Evolutionary conservation across 495 filamentous ascomycete genomes (phyloP).

Genomic region (Aspergillus diversus): DNA sequence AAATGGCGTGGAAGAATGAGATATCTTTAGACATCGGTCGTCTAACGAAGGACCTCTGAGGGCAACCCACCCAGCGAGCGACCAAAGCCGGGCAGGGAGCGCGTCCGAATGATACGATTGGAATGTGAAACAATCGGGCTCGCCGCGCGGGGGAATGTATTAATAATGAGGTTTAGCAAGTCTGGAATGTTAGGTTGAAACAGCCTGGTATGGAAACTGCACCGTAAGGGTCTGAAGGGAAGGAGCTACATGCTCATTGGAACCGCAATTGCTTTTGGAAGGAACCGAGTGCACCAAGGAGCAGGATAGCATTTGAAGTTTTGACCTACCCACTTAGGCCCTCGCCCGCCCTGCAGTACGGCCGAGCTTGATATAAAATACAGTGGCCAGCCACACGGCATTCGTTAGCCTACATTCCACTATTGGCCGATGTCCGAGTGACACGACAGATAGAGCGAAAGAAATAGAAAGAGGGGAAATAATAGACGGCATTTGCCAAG

Average conservation of each 20-base stretch:
- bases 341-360: background rate
- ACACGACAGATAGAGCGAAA: background rate
- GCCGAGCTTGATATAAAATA: slow-evolving; percentile 9
- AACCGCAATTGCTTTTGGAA: background rate
- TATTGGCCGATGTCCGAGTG: background rate
- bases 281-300: background rate
- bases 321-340: background rate
- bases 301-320: background rate
- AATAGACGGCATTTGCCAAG: background rate
- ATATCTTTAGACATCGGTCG: too few relatives aligned
- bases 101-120: slow-evolving; percentile 38
- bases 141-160: slow-evolving; percentile 39
- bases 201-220: slow-evolving; percentile 35
- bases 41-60: too few relatives aligned
- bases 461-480: slow-evolving; percentile 1
- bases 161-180: slow-evolving; percentile 9
- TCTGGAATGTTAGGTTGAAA: slow-evolving; percentile 28
- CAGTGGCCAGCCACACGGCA: slow-evolving; percentile 17
- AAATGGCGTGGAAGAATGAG: too few relatives aligned
- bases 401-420: slow-evolving; percentile 27
- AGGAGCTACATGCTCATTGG: background rate
- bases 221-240: background rate
- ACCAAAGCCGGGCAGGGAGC: slow-evolving; percentile 2
- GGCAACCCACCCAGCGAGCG: background rate
- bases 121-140: slow-evolving; percentile 34